Evolutionary conservation across 1,284 basidiomycete genomes (phyloP).

Genomic region (Cryptococcus wingfieldii): DNA sequence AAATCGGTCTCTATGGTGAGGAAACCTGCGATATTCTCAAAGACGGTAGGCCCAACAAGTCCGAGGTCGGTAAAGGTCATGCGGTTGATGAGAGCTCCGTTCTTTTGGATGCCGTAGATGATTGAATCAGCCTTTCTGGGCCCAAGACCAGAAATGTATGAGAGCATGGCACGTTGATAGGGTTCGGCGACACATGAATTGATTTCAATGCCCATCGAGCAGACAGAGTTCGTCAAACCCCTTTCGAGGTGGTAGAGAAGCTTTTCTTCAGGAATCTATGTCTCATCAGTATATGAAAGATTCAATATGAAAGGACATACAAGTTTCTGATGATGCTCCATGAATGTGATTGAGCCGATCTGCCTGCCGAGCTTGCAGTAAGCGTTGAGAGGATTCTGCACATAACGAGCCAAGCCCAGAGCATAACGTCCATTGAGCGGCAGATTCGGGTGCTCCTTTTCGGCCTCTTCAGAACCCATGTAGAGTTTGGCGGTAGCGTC

Average conservation of each 20-base stretch:
- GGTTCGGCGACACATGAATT: constrained; percentile 82
- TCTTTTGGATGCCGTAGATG: constrained; percentile 70
- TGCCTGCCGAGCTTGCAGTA: constrained; percentile 81
- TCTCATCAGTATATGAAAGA: constrained; percentile 7
- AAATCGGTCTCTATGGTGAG: constrained; percentile 74
- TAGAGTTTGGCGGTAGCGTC: constrained; percentile 94
- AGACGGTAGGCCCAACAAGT: constrained; percentile 77
- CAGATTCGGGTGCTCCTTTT: constrained; percentile 78
- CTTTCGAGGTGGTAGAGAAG: constrained; percentile 77
- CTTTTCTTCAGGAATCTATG: constrained; percentile 61
- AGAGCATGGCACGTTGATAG: constrained; percentile 83
- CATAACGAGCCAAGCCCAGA: constrained; percentile 86
- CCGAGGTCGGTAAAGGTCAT: constrained; percentile 71
- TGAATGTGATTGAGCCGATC: constrained; percentile 72
- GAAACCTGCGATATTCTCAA: constrained; percentile 86
- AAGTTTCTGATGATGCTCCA: constrained; percentile 80
- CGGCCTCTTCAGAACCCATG: constrained; percentile 82
- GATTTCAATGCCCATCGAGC: constrained; percentile 91
- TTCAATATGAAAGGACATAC: constrained; percentile 51
- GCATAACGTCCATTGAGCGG: constrained; percentile 86
- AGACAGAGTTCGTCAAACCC: constrained; percentile 81
- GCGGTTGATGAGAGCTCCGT: constrained; percentile 77
- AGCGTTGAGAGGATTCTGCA: constrained; percentile 90
- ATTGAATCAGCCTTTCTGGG: constrained; percentile 88
- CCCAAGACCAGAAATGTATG: constrained; percentile 88